These are phyloP conservation scores for Mychonastes homosphaera DNA, from an alignment of 139 green algal species.

Conservation along the genomic window DNA sequence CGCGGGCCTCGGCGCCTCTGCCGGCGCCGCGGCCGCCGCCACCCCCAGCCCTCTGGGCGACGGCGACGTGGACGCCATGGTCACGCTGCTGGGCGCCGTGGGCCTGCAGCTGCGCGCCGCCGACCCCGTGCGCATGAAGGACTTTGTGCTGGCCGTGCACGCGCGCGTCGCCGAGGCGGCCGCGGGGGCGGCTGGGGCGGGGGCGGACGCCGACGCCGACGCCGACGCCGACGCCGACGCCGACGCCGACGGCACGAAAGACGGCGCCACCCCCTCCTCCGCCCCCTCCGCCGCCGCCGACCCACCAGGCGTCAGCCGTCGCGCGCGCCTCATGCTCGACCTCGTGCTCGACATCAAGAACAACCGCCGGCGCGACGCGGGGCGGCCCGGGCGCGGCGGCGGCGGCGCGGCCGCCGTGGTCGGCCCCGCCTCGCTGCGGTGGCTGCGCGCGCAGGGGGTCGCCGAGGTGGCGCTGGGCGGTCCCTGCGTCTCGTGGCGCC, in stretches of 20 bases:
- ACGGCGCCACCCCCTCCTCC: background rate
- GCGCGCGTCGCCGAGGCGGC: conserved; percentile 28
- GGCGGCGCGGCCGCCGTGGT: conserved; percentile 33
- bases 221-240: background rate
- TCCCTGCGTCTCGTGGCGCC: conserved; percentile 57
- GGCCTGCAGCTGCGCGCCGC: conserved; percentile 54
- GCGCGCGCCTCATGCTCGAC: conserved; percentile 60
- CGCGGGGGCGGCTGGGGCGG: conserved; percentile 7
- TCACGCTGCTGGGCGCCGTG: conserved; percentile 40
- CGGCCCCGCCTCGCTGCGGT: conserved; percentile 27
- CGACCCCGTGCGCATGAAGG: conserved; percentile 64
- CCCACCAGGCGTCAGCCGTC: conserved; percentile 35
- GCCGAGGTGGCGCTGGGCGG: conserved; percentile 43
- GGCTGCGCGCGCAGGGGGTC: conserved; percentile 40
- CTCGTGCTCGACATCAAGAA: conserved; percentile 84
- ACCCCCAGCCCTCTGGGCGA: too few species aligned
- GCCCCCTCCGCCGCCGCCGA: background rate
- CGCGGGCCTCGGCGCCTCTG: too few species aligned
- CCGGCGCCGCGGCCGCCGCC: too few species aligned
- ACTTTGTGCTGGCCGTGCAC: conserved; percentile 63
- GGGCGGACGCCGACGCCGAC: background rate
- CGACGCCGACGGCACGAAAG: background rate
- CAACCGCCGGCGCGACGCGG: conserved; percentile 36
- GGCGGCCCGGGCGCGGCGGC: background rate
- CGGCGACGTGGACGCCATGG: conserved; percentile 48